Evolutionary conservation across 345 rosid species (phyloP).

Genomic region (Cochlearia excelsa): DNA sequence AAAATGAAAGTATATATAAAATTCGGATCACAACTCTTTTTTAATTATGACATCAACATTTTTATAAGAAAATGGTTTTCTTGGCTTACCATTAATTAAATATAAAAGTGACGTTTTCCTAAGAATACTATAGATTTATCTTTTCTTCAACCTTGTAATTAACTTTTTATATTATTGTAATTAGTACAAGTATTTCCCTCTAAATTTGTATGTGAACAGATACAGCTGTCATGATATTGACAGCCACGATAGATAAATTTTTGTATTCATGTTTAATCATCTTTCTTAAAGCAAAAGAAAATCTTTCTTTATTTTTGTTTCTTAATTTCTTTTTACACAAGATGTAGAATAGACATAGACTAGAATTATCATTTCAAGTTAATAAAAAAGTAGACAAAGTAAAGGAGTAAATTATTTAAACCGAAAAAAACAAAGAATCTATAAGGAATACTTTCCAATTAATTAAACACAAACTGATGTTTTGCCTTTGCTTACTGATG

Average conservation of each 20-base stretch:
- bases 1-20: too few relatives aligned
- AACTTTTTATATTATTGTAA: too few relatives aligned
- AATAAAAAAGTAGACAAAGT: constrained; percentile 7
- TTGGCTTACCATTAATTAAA: too few relatives aligned
- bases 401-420: constrained; percentile 11
- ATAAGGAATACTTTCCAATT: constrained; percentile 26
- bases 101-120: too few relatives aligned
- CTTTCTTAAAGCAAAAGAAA: constrained; percentile 22
- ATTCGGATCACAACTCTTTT: too few relatives aligned
- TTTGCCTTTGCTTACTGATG: background rate
- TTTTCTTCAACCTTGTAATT: too few relatives aligned
- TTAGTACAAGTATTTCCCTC: too few relatives aligned
- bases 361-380: constrained; percentile 24
- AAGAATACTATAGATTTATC: background rate
- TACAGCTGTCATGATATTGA: constrained; percentile 8
- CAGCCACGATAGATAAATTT: constrained; percentile 14
- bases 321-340: constrained; percentile 17
- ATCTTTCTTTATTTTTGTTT: constrained; percentile 1
- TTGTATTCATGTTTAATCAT: constrained; percentile 24
- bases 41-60: too few relatives aligned
- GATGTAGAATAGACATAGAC: constrained; percentile 16
- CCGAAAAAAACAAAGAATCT: constrained; percentile 22
- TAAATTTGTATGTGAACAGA: background rate
- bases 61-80: too few relatives aligned
- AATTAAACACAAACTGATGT: constrained; percentile 34